Evolutionary conservation across 139 green algal genomes (phyloP).

Genomic region (Picochlorum sp.): DNA sequence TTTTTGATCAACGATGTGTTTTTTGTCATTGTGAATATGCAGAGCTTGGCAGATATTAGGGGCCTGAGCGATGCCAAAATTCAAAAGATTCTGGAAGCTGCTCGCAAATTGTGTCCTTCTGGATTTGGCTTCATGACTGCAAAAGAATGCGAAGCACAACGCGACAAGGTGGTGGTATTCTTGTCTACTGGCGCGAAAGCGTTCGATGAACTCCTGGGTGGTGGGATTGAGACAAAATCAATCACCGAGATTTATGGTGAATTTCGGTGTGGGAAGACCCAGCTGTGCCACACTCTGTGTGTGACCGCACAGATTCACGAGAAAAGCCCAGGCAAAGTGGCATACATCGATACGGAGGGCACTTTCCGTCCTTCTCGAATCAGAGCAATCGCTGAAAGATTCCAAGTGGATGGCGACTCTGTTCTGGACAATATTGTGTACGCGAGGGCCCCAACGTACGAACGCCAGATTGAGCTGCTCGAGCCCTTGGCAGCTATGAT

Average conservation of each 20-base stretch:
- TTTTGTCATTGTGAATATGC: background rate
- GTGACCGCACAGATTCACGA: conserved; percentile 57
- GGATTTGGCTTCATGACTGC: conserved; percentile 21
- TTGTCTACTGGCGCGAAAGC: conserved; percentile 55
- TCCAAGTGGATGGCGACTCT: conserved; percentile 58
- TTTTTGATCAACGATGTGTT: background rate
- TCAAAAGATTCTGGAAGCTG: conserved; percentile 79
- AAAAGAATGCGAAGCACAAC: conserved; percentile 13
- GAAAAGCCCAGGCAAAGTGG: conserved; percentile 34
- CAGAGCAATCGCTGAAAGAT: conserved; percentile 70
- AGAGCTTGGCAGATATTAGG: conserved; percentile 77
- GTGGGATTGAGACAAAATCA: conserved; percentile 67
- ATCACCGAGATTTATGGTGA: conserved; percentile 84
- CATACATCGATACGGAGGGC: conserved; percentile 88
- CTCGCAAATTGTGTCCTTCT: conserved; percentile 33
- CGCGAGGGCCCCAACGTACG: conserved; percentile 65
- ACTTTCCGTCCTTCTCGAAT: conserved; percentile 82
- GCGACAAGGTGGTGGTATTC: conserved; percentile 23
- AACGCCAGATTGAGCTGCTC: conserved; percentile 59
- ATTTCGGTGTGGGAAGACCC: conserved; percentile 73
- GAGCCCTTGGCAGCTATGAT: conserved; percentile 53
- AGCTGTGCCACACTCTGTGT: conserved; percentile 76
- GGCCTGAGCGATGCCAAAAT: conserved; percentile 87
- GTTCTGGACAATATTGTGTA: conserved; percentile 71
- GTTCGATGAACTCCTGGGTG: conserved; percentile 70